A percentile compares a stretch with the other conserved stretches of the same genome.
Conservation (phyloP, 371 early-diverging fungal genomes). For the Actinomortierella wolfii region DNA sequence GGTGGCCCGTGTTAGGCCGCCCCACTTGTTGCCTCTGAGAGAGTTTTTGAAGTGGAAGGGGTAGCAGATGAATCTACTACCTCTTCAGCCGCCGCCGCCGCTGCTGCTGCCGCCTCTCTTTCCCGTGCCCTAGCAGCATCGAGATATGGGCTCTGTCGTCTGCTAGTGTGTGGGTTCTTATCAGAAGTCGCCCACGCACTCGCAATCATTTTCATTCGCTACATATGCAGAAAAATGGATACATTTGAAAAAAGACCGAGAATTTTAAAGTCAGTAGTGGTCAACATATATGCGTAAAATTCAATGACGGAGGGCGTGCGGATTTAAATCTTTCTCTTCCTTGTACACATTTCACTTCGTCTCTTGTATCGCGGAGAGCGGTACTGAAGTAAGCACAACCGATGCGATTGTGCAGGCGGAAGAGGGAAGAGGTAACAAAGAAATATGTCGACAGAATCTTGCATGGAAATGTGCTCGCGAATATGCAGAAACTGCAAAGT, state of each 20-base stretch:
- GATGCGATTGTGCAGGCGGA: no score
- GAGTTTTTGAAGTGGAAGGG: background rate
- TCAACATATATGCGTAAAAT: no score
- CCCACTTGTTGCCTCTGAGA: no score
- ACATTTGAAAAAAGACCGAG: no score
- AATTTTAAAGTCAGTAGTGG: no score
- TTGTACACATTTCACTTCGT: background rate
- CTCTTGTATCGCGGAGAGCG: background rate
- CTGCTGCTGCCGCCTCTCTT: background rate
- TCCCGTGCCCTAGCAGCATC: background rate
- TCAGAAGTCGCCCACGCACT: constrained; percentile 30
- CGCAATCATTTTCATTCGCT: constrained; percentile 32
- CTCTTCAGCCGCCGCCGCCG: background rate
- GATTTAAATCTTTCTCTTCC: background rate
- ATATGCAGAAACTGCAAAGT: no score
- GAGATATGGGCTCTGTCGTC: constrained; percentile 13
- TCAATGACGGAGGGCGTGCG: no score
- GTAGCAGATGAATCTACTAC: background rate
- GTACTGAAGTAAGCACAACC: no score
- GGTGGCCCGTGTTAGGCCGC: background rate
- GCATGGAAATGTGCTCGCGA: no score
- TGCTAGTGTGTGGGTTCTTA: constrained; percentile 26
- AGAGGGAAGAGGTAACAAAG: no score
- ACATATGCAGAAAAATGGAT: background rate
- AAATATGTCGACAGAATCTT: no score